phyloP scores from a whole-genome alignment of 1,139 yeast genomes.

The Yamadazyma dendronema region DNA sequence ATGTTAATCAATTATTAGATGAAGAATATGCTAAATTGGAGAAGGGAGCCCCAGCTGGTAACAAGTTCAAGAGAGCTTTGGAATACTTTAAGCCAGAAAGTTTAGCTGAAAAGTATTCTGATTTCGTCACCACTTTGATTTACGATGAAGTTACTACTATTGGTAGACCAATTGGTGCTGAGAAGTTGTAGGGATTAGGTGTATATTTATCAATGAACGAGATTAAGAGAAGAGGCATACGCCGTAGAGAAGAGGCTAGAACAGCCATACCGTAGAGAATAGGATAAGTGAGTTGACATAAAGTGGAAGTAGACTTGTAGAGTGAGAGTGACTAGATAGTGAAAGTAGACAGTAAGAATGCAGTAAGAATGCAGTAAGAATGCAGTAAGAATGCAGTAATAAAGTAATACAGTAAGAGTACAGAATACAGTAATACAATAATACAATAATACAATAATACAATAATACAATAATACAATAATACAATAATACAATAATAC shows the following conservation, averaged over 20 bases:
- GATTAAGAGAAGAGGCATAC: neutral
- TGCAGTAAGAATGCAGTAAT: too few species aligned
- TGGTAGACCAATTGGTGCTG: conserved; percentile 46
- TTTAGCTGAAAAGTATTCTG: conserved; percentile 65
- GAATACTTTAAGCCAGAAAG: conserved; percentile 65
- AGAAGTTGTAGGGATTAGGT: conserved; percentile 33
- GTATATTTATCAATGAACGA: neutral
- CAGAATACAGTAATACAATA: too few species aligned
- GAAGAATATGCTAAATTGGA: conserved; percentile 64
- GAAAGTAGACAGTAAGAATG: too few species aligned
- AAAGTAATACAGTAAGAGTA: too few species aligned
- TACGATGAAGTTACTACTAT: conserved; percentile 66
- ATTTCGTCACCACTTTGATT: conserved; percentile 68
- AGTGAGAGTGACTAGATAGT: too few species aligned
- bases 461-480: too few species aligned
- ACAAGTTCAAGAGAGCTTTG: conserved; percentile 63
- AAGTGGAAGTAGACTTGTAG: too few species aligned
- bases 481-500: too few species aligned
- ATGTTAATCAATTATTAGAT: conserved; percentile 51
- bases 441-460: too few species aligned
- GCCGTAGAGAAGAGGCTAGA: too few species aligned
- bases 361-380: too few species aligned
- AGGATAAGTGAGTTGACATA: neutral
- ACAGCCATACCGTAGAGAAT: too few species aligned
- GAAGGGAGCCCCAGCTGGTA: conserved; percentile 46